Evolutionary conservation across 2,329 filamentous ascomycete species (phyloP).

Genomic region (Aspergillus chevalieri): DNA sequence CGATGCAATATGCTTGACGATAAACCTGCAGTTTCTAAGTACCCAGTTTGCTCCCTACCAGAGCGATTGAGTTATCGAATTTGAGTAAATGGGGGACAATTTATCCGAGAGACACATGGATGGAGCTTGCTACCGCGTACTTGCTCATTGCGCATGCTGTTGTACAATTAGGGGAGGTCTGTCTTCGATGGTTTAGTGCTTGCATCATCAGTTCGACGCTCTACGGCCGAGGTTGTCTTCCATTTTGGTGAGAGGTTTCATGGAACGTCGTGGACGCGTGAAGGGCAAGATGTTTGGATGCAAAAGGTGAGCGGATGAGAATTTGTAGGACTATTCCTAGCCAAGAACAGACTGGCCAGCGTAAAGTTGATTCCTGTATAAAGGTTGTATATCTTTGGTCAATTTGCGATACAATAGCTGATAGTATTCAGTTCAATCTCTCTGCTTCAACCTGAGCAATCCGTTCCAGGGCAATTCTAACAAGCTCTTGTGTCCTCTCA

Average conservation of each 20-base stretch:
- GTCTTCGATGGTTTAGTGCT: conserved; percentile 20
- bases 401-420: too few species aligned
- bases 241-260: conserved; percentile 19
- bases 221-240: conserved; percentile 22
- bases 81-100: conserved; percentile 33
- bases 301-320: conserved; percentile 1
- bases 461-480: too few species aligned
- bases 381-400: too few species aligned
- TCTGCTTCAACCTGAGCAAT: too few species aligned
- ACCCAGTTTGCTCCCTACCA: conserved; percentile 46
- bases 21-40: conserved; percentile 48
- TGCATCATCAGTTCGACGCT: conserved; percentile 25
- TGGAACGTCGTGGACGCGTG: conserved; percentile 22
- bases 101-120: conserved; percentile 45
- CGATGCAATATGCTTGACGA: conserved; percentile 44
- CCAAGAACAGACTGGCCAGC: background rate
- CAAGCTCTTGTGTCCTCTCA: too few species aligned
- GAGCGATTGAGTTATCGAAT: conserved; percentile 31
- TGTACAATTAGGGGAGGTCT: conserved; percentile 15
- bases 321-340: background rate
- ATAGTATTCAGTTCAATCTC: too few species aligned
- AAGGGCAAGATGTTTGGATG: conserved; percentile 28
- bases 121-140: conserved; percentile 50
- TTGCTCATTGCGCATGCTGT: conserved; percentile 38
- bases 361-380: too few species aligned